Conservation (phyloP, 352 stramenopile species). For the Pythium dissotocum region DNA sequence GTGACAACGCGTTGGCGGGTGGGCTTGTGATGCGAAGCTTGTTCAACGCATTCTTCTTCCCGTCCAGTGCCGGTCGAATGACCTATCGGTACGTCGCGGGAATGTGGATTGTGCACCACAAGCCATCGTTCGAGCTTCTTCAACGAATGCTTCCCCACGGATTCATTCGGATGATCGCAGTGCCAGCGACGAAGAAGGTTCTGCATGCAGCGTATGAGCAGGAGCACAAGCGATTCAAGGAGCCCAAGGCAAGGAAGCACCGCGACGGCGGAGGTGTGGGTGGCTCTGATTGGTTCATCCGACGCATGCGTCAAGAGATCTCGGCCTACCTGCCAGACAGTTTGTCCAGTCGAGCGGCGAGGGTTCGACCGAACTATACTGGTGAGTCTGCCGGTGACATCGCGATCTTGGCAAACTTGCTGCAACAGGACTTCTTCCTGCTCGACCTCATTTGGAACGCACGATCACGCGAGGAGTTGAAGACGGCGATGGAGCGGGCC, state of each 20-base stretch:
- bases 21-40: slow-evolving; percentile 59
- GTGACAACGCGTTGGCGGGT: slow-evolving; percentile 64
- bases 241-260: slow-evolving; percentile 17
- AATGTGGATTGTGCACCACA: slow-evolving; percentile 82
- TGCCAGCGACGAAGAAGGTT: slow-evolving; percentile 55
- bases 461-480: slow-evolving; percentile 53
- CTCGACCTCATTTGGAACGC: slow-evolving; percentile 84
- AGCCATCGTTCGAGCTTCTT: slow-evolving; percentile 70
- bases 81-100: slow-evolving; percentile 73
- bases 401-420: slow-evolving; percentile 56
- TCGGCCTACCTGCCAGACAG: slow-evolving; percentile 39
- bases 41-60: slow-evolving; percentile 73
- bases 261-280: slow-evolving; percentile 12
- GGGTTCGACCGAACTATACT: slow-evolving; percentile 61
- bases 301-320: slow-evolving; percentile 67
- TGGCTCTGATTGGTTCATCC: slow-evolving; percentile 61
- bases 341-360: slow-evolving; percentile 9
- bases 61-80: slow-evolving; percentile 51
- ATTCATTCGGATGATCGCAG: slow-evolving; percentile 78
- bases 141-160: slow-evolving; percentile 60
- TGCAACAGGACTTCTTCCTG: slow-evolving; percentile 73
- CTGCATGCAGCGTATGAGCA: slow-evolving; percentile 27
- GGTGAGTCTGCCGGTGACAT: slow-evolving; percentile 75
- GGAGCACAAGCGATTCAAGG: slow-evolving; percentile 8
- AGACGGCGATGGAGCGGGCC: slow-evolving; percentile 25